Percentiles rank a stretch among this genome's conserved stretches.
These are phyloP conservation scores for Sporothrix phasma DNA, from an alignment of 2,329 filamentous ascomycete species.

Conservation along the genomic window DNA sequence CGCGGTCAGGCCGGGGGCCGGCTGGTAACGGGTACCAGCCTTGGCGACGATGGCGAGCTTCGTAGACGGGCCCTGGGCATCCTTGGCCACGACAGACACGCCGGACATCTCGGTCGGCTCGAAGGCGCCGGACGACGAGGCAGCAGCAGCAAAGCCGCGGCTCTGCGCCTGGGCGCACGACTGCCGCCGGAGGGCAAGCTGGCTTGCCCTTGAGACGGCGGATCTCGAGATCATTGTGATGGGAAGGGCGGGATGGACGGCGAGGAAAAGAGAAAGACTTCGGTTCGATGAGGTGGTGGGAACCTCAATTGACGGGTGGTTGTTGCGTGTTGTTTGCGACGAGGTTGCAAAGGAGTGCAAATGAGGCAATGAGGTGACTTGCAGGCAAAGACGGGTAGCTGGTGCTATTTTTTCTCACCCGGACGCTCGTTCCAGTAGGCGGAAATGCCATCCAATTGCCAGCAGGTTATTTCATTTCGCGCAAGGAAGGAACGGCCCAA, in stretches of 20 bases:
- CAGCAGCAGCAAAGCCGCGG: slow-evolving; percentile 42
- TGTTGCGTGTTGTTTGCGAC: slow-evolving; percentile 1
- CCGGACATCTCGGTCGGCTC: slow-evolving; percentile 77
- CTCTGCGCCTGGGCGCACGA: slow-evolving; percentile 45
- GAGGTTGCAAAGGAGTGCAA: slow-evolving; percentile 13
- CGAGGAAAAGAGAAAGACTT: slow-evolving; percentile 29
- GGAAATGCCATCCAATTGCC: slow-evolving; percentile 24
- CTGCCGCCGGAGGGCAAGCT: slow-evolving; percentile 47
- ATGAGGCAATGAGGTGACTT: slow-evolving; percentile 2
- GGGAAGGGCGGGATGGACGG: slow-evolving; percentile 28
- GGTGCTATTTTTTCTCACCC: slow-evolving; percentile 16
- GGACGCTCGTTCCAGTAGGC: not conserved
- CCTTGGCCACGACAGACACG: slow-evolving; percentile 86
- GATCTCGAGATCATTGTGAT: slow-evolving; percentile 49
- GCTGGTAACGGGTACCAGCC: slow-evolving; percentile 88
- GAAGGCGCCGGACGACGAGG: slow-evolving; percentile 66
- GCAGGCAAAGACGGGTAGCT: slow-evolving; percentile 4
- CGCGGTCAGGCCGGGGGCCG: slow-evolving; percentile 77
- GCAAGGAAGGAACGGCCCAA: slow-evolving; percentile 12
- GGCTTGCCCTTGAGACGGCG: slow-evolving; percentile 47
- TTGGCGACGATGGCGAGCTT: slow-evolving; percentile 87
- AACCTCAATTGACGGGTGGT: slow-evolving; percentile 41
- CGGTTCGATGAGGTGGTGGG: slow-evolving; percentile 2
- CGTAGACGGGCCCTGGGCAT: slow-evolving; percentile 78
- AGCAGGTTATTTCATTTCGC: slow-evolving; percentile 21